Base-by-base conservation (phyloP, 2,329 filamentous ascomycete genomes). In the Phyllosticta ampelicida region DNA sequence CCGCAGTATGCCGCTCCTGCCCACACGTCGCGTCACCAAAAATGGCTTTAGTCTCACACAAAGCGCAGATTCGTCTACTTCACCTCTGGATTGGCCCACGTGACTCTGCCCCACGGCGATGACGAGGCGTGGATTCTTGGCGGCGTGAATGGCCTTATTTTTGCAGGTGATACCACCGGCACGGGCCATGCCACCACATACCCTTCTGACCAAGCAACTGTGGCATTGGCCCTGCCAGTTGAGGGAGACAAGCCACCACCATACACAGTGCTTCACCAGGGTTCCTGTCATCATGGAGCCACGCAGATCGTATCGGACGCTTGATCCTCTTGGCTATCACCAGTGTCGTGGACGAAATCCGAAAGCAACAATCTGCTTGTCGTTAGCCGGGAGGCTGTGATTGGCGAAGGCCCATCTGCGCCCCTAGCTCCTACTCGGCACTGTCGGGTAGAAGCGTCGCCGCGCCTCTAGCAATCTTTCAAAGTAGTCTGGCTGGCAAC, bases 71-170 rank as follows among this genome's bases (percentile, higher is more conserved):
- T 58, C 28, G 70, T 71, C 3, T 62, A 66, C 57, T 71, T 69
- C 53, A 28, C 69, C 2, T 69, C 69, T 18, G 70, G 70, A 6
- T 48, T 71, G 9, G 67, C 66, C 1, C 67, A 71, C 55, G 36
- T 72, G 26, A 70, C 67, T 1, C 59, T 71, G 9, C 70, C 69
- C 1, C 56, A 67, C 19, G 56, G 66, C 36, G 54, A 56, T 9
- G 60, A 61, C 18, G 64, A 68, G 13, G 63, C 67, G 2, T 71
- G 66, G 65, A 53, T 72, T n/a, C 44, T 70, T 4, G 70, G 70
- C 20, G 70, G 68, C 4, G 65, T 62, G 8, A 65, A 65, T 5
- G 69, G 68, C 4, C 52, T 72, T 30, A 36, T 71, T 18, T 63
- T 71, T 20, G 70, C 70, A 3, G 61, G 62, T 2, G 70, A 72